Evolutionary conservation across 345 rosid species (phyloP), one percentile per base, ranked within the genome.

Genomic region (Ceriops decandra): DNA sequence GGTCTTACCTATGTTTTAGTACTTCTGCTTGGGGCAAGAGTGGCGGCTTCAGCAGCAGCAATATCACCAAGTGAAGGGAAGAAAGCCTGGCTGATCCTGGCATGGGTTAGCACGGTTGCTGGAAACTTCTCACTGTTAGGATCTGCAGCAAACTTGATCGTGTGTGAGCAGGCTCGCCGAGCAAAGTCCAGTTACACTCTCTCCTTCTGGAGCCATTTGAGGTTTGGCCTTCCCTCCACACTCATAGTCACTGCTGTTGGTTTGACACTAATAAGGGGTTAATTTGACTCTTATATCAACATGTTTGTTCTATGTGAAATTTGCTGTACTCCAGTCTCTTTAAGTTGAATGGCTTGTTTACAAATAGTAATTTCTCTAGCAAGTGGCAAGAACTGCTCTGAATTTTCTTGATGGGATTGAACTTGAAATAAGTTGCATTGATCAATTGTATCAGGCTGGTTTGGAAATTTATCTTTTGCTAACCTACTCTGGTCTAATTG

Each of bases 91-190:
- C 80, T 93, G 30, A 66, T 88, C 30, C 73, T 90, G 69, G 90
- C 93, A 4, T 89, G 98, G 97, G 98, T 83, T 57, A 90, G 98
- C 79, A 86, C 97, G 0, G 84, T 90, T 22, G 91, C 93, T 0
- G 96, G 96, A 17, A 93, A 93, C 82, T 77, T 93, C 57, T 86
- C 98, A 0, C 80, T 90, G 57, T 69, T 90, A 21, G 98, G 98
- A 6, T 90, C 97, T 6, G 97, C 97, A 0, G 93, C 96, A 2
- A 93, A 93, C 76, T 73, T 93, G 85, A 90, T 88, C 57, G 93
- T 88, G 60, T 87, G 98, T 19, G 96, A 90, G 73, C 90, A 93
- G 81, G 98, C 98, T 60, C 74, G 82, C 19, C 79, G 89, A 3
- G 76, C 88, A 0, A 68, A 64, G 16, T 69, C 79, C 17, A 82